phyloP scores from a whole-genome alignment of 345 rosid species.

The Cardamine resedifolia region DNA sequence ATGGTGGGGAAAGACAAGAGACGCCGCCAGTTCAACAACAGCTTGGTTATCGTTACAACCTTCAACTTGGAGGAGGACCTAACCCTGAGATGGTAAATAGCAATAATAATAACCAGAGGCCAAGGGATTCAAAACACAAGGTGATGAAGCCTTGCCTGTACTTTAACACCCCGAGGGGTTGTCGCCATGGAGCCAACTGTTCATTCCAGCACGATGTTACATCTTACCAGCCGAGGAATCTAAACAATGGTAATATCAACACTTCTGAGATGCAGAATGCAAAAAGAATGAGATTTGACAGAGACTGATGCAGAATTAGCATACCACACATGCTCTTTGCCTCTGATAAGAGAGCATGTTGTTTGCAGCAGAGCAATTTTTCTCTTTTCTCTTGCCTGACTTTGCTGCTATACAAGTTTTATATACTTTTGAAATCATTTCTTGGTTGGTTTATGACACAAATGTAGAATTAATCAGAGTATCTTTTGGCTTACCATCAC shows the following conservation, averaged over 20 bases:
- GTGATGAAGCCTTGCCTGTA: slow-evolving; percentile 90
- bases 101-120: slow-evolving; percentile 52
- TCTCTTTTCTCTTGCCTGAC: slow-evolving; percentile 16
- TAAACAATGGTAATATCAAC: slow-evolving; percentile 39
- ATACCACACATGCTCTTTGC: slow-evolving; percentile 10
- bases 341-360: slow-evolving; percentile 21
- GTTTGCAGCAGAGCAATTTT: slow-evolving; percentile 29
- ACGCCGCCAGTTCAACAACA: slow-evolving; percentile 45
- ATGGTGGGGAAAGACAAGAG: slow-evolving; percentile 91
- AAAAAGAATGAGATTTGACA: slow-evolving; percentile 91
- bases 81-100: slow-evolving; percentile 50
- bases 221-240: slow-evolving; percentile 48
- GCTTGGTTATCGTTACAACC: slow-evolving; percentile 43
- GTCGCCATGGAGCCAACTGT: slow-evolving; percentile 86
- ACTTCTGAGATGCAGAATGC: slow-evolving; percentile 54
- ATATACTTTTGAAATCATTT: slow-evolving; percentile 8
- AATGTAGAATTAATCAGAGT: slow-evolving; percentile 22
- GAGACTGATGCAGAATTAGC: slow-evolving; percentile 70
- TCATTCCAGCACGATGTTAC: slow-evolving; percentile 76
- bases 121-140: slow-evolving; percentile 54
- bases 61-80: slow-evolving; percentile 41
- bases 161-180: slow-evolving; percentile 88
- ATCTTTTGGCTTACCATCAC: slow-evolving; percentile 8
- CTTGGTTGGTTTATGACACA: neutral
- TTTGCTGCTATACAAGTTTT: slow-evolving; percentile 31